Evolutionary conservation across 2,329 filamentous ascomycete species (phyloP), one percentile per base, ranked within the genome.

Genomic region (Trichoderma harzianum): DNA sequence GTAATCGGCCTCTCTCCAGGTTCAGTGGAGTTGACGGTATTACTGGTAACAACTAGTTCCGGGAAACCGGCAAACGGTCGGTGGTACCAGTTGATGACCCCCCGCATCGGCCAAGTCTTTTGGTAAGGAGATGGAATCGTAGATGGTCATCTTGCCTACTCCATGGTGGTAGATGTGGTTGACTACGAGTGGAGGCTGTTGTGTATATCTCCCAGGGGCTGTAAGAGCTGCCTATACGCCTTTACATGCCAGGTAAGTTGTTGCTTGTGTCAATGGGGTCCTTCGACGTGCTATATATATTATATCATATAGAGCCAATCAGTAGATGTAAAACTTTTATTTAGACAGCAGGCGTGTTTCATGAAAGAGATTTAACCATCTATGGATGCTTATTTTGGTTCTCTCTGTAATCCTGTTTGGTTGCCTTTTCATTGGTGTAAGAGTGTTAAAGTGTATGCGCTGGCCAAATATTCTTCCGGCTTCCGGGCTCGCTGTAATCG

Each of bases 21-120:
- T 55, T 57, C 64, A 34, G 64, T 67, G 64, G 61, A 67, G 64
- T 67, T 67, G 64, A 57, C 47, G 30, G 60, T 34, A 62, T 62
- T 28, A 62, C 34, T 43, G 24, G 28, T 39, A 32, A 39, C 32
- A 36, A 55, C 39, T 60, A 57, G 62, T 32, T 28, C 64, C 51
- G 64, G 51, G 30, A 34, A 67, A 67, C 47, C 32, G 51, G 30
- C 47, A 67, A 39, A 11, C 39, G 62, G 39, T 34, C n/a, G 26
- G 43, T 65, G 16, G 36, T 32, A 32, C n/a, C 34, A 14, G 11
- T 24, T 16, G 24, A 69, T 26, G 39, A 4, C 7, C n/a, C 7
- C 43, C 43, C 43, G 43, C 43, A 21, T 21, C 43, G 43, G 43
- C 43, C 43, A 51, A 21, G 39, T 34, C 4, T 2, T 2, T 11